Base-by-base conservation (phyloP, 768 basidiomycete species). In the Cantharellus cinnabarinus region DNA sequence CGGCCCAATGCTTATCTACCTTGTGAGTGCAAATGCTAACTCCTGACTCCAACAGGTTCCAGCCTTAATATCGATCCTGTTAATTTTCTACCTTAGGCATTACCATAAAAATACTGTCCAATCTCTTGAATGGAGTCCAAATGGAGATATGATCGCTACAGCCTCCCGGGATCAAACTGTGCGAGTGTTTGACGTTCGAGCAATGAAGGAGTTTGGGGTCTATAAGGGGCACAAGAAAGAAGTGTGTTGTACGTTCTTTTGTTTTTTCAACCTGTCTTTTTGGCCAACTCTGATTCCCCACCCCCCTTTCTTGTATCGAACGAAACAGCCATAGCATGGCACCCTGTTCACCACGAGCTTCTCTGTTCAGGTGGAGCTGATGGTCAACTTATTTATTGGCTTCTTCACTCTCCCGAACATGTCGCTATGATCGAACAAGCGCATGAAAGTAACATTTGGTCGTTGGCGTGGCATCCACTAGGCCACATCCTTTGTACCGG, bases 191-290 rank as follows among this genome's bases (percentile, higher is more conserved):
- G 95, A 99, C 67, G 97, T 99, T 63, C 82, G 95, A 15, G 90
- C 90, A 55, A 94, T 99, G 87, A 93, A 94, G 69, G 93, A 98
- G 68, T 81, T 89, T 68, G 80, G 87, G 34, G 72, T 88, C 15
- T 79, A 97, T 63, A 89, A 89, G 66, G 95, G 95, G 1, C 95
- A 99, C 76, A 91, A 90, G 68, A 94, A 97, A 67, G 95, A 98
- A 56, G 61, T 62, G 20, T 62, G 61, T 54, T 62, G 61, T 62
- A 61, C 34, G 61, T 61, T 14, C 7, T 41, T 10, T 68, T 15
- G 20, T 4, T 3, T 20, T 2, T 15, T 54, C 3, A 4, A 29
- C 15, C 48, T 41, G 29, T 5, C 5, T 60, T 5, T 29, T 41
- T 5, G 20, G 29, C 2, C 7, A 41, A 2, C 50, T 57, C 51